phyloP scores from a whole-genome alignment of 208 protist genomes.

The Trypanosoma vivax region DNA sequence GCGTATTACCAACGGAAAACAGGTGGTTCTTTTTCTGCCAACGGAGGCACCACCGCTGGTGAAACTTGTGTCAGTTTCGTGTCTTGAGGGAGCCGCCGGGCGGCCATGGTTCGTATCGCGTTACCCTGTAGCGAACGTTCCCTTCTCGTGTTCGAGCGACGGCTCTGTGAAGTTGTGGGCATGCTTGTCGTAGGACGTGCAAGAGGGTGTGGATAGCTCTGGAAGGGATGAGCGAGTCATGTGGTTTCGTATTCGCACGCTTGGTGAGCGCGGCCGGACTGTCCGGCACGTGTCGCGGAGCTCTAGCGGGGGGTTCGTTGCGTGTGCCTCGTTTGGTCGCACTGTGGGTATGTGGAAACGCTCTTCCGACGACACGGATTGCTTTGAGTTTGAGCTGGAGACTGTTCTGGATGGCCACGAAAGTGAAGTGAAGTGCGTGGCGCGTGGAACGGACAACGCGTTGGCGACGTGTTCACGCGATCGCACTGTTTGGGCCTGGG shows the following conservation, averaged over 20 bases:
- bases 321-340: conserved; percentile 78
- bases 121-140: conserved; percentile 54
- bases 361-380: conserved; percentile 8
- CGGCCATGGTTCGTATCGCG: conserved; percentile 85
- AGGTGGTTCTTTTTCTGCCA: conserved; percentile 11
- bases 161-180: conserved; percentile 65
- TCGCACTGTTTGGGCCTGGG: conserved; percentile 89
- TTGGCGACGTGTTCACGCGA: conserved; percentile 87
- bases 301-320: conserved; percentile 70
- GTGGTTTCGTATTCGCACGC: conserved; percentile 47
- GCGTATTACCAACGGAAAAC: neutral
- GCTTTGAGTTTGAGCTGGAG: conserved; percentile 64
- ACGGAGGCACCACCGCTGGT: conserved; percentile 8
- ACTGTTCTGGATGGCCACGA: conserved; percentile 86
- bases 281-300: conserved; percentile 80
- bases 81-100: conserved; percentile 48
- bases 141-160: conserved; percentile 72
- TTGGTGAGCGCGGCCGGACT: conserved; percentile 73
- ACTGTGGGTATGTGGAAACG: conserved; percentile 72
- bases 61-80: conserved; percentile 34
- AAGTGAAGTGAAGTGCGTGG: conserved; percentile 88
- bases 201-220: neutral
- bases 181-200: neutral
- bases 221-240: neutral
- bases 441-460: conserved; percentile 67